These are phyloP conservation scores for Euptelea pleiosperma DNA, from an alignment of 164 flowering plant species.

Conservation along the genomic window DNA sequence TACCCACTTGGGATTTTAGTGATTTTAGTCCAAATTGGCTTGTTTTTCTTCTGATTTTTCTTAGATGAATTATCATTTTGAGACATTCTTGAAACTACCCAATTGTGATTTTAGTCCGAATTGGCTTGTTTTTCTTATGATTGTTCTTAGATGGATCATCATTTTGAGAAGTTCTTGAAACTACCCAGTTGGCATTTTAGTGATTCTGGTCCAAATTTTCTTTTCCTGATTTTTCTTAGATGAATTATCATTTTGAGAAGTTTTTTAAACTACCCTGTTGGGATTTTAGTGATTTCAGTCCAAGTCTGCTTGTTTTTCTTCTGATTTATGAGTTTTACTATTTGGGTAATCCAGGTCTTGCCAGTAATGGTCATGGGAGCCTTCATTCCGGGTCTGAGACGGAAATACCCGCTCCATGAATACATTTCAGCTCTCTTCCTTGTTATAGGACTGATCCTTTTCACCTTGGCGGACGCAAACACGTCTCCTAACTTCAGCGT, in stretches of 20 bases:
- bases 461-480: conserved; percentile 76
- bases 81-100: neutral
- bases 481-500: conserved; percentile 70
- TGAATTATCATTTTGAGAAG: neutral
- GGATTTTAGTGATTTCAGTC: neutral
- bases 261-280: neutral
- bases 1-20: neutral
- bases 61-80: too few species aligned
- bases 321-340: neutral
- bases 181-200: neutral
- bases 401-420: conserved; percentile 65
- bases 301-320: neutral
- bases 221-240: neutral
- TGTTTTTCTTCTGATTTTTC: neutral
- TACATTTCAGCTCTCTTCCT: conserved; percentile 63
- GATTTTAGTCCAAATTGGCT: neutral
- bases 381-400: conserved; percentile 67
- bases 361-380: conserved; percentile 91
- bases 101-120: neutral
- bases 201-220: neutral
- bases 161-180: neutral
- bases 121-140: neutral
- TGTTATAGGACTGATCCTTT: conserved; percentile 66
- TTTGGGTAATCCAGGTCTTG: conserved; percentile 44
- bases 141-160: neutral